Base-by-base conservation (phyloP, 2,329 filamentous ascomycete genomes). In the Remersonia thermophila region DNA sequence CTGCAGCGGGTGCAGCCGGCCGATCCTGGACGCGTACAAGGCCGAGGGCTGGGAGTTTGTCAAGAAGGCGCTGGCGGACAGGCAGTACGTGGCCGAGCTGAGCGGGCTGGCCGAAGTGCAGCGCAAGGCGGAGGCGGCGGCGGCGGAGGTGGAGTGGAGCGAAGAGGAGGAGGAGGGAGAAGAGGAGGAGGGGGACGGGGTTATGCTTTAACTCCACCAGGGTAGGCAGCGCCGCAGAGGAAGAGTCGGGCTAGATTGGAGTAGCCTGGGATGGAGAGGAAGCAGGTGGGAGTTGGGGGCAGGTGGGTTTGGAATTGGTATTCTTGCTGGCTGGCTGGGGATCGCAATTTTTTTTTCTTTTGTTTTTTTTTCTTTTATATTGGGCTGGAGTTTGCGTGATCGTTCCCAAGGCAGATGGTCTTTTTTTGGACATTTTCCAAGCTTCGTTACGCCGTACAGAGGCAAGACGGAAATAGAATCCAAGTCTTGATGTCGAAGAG, bases 1-100 rank as follows among this genome's bases (percentile, higher is more conserved):
- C 55, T 93, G 84, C 57, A 85, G 81, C 33, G 84, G 82, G 2
- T 93, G 84, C 51, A 84, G 80, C 44, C 69, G 71, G 25, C 73
- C 69, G 30, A 75, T 93, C 18, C 56, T 89, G 1, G 64, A 69
- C 0, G 73, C 74, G 1, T 91, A 87, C 53, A 67, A 73, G 31
- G 55, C 59, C 2, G 71, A 78, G 31, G 79, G 77, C 0, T 93
- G 83, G 83, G 71, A 65, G 0, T 93, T 93, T 54, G 73, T 91
- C 25, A 79, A 79, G 61, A 67, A 68, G 39, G 83, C 83, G 0
- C 58, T 91, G 11, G 72, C 76, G 41, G 80, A 87, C 56, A 77
- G 76, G 51, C 78, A 84, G 2, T 91, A 81, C 52, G 80, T 93
- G 0, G 74, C 80, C 20, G 83, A 89, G 54, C 63, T 89, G 25